Evolutionary conservation across 805 yeast genomes (phyloP).

Genomic region (Barnettozyma californica): DNA sequence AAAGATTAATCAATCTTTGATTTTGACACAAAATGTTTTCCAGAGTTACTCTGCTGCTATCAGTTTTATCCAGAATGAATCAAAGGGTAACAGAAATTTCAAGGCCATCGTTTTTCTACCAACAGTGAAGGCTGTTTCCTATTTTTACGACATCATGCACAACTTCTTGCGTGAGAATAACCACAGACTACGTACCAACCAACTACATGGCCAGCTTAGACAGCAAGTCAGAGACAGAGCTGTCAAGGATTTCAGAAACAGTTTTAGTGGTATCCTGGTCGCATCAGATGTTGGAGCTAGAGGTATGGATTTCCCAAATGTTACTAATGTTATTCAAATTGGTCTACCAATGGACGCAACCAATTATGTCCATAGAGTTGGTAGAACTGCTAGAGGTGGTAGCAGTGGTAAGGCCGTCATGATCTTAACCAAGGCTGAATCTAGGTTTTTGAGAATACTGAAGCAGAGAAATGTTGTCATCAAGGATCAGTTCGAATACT

Average conservation of each 20-base stretch:
- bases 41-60: slow-evolving; percentile 58
- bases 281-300: slow-evolving; percentile 94
- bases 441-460: slow-evolving; percentile 47
- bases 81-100: slow-evolving; percentile 39
- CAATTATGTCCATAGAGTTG: slow-evolving; percentile 89
- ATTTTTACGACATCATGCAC: slow-evolving; percentile 31
- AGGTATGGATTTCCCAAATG: slow-evolving; percentile 92
- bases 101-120: slow-evolving; percentile 84
- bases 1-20: slow-evolving; percentile 63
- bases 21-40: slow-evolving; percentile 47
- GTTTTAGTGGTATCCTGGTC: slow-evolving; percentile 53
- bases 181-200: slow-evolving; percentile 28
- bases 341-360: slow-evolving; percentile 70
- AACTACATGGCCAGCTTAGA: slow-evolving; percentile 69
- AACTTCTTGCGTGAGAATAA: slow-evolving; percentile 19
- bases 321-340: slow-evolving; percentile 78
- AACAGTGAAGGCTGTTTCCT: slow-evolving; percentile 60
- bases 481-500: slow-evolving; percentile 36
- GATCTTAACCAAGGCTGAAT: slow-evolving; percentile 52
- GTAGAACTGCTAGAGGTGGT: slow-evolving; percentile 95
- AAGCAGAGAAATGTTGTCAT: slow-evolving; percentile 52
- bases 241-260: slow-evolving; percentile 47
- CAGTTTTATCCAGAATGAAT: slow-evolving; percentile 38
- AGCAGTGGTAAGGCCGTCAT: slow-evolving; percentile 65
- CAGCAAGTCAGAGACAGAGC: slow-evolving; percentile 63